Evolutionary conservation across 495 filamentous ascomycete species (phyloP).

Genomic region (Darksidea phi): DNA sequence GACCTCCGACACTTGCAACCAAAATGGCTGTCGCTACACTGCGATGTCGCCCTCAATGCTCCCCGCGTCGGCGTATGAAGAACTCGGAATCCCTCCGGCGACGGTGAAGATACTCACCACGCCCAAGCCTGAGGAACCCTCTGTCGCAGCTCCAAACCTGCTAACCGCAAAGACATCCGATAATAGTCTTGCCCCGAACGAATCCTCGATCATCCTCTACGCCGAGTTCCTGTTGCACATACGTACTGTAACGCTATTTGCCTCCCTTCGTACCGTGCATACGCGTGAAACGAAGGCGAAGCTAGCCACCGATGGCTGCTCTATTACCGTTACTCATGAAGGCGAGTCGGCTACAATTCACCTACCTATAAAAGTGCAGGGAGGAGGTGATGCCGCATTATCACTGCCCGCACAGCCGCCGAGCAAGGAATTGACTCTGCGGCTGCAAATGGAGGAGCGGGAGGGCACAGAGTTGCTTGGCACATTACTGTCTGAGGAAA

Average conservation of each 20-base stretch:
- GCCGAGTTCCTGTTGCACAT: slow-evolving; percentile 89
- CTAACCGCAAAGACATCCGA: neutral
- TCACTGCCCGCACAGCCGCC: slow-evolving; percentile 41
- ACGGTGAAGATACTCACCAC: slow-evolving; percentile 23
- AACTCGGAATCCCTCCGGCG: slow-evolving; percentile 16
- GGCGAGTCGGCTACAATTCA: slow-evolving; percentile 56
- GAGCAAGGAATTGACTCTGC: slow-evolving; percentile 60
- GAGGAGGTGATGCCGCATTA: slow-evolving; percentile 40
- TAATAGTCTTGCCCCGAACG: slow-evolving; percentile 2
- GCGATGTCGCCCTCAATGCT: slow-evolving; percentile 20
- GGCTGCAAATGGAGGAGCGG: slow-evolving; percentile 61
- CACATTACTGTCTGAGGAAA: slow-evolving; percentile 31
- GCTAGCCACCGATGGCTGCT: slow-evolving; percentile 52
- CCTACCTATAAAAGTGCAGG: slow-evolving; percentile 62
- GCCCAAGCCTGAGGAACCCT: slow-evolving; percentile 1
- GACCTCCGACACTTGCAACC: neutral
- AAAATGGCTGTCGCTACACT: neutral
- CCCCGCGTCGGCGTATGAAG: slow-evolving; percentile 29
- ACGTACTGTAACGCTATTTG: slow-evolving; percentile 73
- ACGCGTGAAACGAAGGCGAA: slow-evolving; percentile 49
- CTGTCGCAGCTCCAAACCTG: slow-evolving; percentile 15
- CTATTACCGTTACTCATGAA: slow-evolving; percentile 55
- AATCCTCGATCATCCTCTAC: slow-evolving; percentile 54
- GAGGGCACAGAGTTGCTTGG: slow-evolving; percentile 36
- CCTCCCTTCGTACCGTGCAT: slow-evolving; percentile 57